Percentiles rank a stretch among this genome's conserved stretches.
These are phyloP conservation scores for Vaccinium darrowii DNA, from an alignment of 148 eudicot genomes.

Conservation along the genomic window DNA sequence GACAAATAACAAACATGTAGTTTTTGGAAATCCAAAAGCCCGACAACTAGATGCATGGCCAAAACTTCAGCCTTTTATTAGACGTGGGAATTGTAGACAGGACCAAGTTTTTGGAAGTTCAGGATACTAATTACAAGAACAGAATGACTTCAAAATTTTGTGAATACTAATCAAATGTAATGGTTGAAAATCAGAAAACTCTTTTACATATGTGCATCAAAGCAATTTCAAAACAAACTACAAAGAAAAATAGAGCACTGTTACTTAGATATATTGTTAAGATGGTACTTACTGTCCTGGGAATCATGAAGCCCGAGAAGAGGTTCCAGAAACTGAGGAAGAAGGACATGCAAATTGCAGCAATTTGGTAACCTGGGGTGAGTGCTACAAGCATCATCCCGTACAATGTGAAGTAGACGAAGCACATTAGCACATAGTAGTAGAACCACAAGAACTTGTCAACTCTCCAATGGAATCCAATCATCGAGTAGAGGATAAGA, in stretches of 20 bases:
- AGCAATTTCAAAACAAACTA: neutral
- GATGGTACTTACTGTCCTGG: slow-evolving; percentile 35
- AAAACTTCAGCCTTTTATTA: too few species aligned
- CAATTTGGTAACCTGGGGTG: slow-evolving; percentile 42
- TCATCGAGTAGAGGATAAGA: slow-evolving; percentile 43
- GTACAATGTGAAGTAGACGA: slow-evolving; percentile 42
- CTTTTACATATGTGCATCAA: too few species aligned
- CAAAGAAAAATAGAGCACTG: neutral
- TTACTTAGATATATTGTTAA: neutral
- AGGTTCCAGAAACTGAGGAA: slow-evolving; percentile 54
- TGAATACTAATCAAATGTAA: too few species aligned
- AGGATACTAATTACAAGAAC: too few species aligned
- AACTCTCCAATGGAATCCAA: slow-evolving; percentile 36
- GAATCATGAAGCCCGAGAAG: slow-evolving; percentile 48
- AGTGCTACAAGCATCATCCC: slow-evolving; percentile 61
- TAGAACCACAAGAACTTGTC: slow-evolving; percentile 44
- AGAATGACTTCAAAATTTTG: too few species aligned
- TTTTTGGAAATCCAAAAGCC: too few species aligned
- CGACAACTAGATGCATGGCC: too few species aligned
- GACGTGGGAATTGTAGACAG: too few species aligned
- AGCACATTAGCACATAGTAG: slow-evolving; percentile 42
- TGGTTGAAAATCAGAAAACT: too few species aligned
- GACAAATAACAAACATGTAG: too few species aligned
- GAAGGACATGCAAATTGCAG: slow-evolving; percentile 46
- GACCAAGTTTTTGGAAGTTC: too few species aligned